Percentiles rank a stretch among this genome's conserved stretches.
Evolutionary conservation across 805 yeast genomes (phyloP).

Genomic region (Zygosaccharomyces gambellarensis): DNA sequence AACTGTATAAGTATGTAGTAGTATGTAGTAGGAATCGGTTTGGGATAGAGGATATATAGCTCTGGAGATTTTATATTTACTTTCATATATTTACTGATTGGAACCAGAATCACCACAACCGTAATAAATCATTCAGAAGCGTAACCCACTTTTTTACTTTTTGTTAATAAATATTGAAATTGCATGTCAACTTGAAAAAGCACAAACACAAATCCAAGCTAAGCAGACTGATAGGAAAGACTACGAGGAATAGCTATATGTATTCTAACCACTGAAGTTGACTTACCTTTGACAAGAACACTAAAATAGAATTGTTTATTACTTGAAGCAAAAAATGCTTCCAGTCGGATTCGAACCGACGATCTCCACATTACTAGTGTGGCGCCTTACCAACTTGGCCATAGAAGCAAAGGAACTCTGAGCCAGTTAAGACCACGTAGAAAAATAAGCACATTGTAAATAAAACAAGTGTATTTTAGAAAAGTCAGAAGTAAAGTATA

Average conservation of each 20-base stretch:
- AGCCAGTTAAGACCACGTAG: neutral
- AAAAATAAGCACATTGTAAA: neutral
- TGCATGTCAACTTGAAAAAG: neutral
- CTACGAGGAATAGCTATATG: too few relatives aligned
- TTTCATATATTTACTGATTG: neutral
- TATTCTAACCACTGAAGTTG: too few relatives aligned
- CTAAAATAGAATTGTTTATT: too few relatives aligned
- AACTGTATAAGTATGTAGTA: neutral
- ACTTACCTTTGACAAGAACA: too few relatives aligned
- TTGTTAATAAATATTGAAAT: neutral
- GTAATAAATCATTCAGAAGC: too few relatives aligned
- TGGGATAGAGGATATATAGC: neutral
- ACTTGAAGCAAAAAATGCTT: constrained; percentile 41
- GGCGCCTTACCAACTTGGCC: constrained; percentile 81
- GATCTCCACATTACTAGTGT: constrained; percentile 87
- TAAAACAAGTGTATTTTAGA: too few relatives aligned
- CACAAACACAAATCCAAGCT: too few relatives aligned
- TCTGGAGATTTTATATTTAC: neutral
- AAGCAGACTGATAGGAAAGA: too few relatives aligned
- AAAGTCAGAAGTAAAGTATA: too few relatives aligned
- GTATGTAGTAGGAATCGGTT: neutral
- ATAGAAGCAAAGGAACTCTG: constrained; percentile 38
- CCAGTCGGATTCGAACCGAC: constrained; percentile 74
- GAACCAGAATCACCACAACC: too few relatives aligned
- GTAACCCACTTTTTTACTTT: neutral